Percentiles rank a stretch among this genome's conserved stretches.
Conservation (phyloP, 129 eudicot species). For the Cynara cardunculus region DNA sequence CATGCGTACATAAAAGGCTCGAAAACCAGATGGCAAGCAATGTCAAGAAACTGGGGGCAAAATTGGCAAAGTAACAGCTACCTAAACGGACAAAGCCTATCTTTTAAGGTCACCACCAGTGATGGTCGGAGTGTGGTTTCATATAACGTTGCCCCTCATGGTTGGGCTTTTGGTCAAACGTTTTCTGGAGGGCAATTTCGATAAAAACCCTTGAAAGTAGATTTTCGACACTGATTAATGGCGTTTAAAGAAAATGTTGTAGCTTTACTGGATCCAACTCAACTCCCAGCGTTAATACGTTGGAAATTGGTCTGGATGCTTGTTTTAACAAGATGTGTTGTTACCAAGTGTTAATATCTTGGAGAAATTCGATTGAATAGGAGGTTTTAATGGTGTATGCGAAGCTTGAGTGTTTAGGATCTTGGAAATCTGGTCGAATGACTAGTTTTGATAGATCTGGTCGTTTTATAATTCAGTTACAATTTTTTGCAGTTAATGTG, state of each 20-base stretch:
- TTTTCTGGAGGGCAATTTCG: constrained; percentile 43
- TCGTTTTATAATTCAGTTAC: background rate
- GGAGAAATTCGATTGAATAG: background rate
- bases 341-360: background rate
- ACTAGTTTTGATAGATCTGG: background rate
- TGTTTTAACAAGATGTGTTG: background rate
- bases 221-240: background rate
- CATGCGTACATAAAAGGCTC: constrained; percentile 49
- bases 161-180: constrained; percentile 57
- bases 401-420: background rate
- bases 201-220: background rate
- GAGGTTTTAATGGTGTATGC: background rate
- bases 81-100: constrained; percentile 57
- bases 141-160: constrained; percentile 40
- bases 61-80: constrained; percentile 62
- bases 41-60: constrained; percentile 72
- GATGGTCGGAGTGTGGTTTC: constrained; percentile 56
- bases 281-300: background rate
- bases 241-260: background rate
- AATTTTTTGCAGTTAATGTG: background rate
- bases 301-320: background rate
- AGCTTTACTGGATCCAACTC: background rate
- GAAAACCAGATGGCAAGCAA: constrained; percentile 46
- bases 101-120: constrained; percentile 49
- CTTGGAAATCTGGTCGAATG: background rate